Evolutionary conservation across 2,329 filamentous ascomycete genomes (phyloP), one percentile per base, ranked within the genome.

Genomic region (Corynespora cassiicola): DNA sequence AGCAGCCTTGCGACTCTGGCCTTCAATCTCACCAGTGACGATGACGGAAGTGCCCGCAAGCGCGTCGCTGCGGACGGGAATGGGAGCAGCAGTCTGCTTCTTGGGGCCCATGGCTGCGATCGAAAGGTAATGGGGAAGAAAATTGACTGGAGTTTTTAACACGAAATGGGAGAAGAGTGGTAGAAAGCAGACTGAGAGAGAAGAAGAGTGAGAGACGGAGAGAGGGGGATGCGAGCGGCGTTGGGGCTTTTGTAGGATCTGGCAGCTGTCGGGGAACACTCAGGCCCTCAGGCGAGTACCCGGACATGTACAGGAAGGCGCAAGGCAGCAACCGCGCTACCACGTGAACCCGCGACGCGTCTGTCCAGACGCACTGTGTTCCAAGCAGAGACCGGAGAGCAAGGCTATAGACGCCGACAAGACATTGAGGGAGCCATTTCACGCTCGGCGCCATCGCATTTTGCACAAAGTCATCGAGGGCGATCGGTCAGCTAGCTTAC

Each of bases 21-120:
- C 52, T 6, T 40, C 30, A 21, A 55, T 50, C 8, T 52, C 47
- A n/a, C 52, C 52, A 7, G 52, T 50, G 23, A 55, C 31, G 39
- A 55, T 51, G 36, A 47, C 36, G 11, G 41, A 46, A 12, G 42
- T 37, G 17, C 47, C 49, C 20, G 37, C 35, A 11, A 55, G 39
- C n/a, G 43, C 49, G 28, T 49, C 37, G 17, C 38, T 39, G 10
- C 36, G 38, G 30, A 55, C 49, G 5, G 42, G 20, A 44, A 52
- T 47, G 20, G 45, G 16, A 6, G 39, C 29, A 15, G 48, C 6
- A 8, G 20, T 31, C 15, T 26, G 37, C 25, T 54, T 54, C 26
- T 50, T 50, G 26, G 50, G 40, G 24, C 14, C 22, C 47, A 54
- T 54, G 17, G 34, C 33, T 34, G 32, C 22, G 15, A 27, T 21